Base-by-base conservation (phyloP, 768 basidiomycete species). In the Mycena epipterygia region DNA sequence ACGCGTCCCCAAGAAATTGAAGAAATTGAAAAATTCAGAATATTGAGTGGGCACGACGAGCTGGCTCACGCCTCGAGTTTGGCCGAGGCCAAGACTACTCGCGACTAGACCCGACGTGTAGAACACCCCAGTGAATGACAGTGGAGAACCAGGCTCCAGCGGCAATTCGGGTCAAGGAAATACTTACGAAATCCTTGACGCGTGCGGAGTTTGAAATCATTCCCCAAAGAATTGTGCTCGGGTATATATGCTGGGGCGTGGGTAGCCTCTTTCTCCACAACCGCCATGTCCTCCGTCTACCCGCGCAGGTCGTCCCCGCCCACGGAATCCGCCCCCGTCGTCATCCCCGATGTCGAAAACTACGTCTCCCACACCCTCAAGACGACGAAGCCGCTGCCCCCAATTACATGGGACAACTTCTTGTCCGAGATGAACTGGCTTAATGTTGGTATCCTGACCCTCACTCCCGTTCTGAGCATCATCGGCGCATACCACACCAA, bases 291-390 rank as follows among this genome's bases (percentile, higher is more conserved):
- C 62, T 77, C 78, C 67, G 73, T 79, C 60, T 75, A 76, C 57
- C 72, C 78, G 8, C 79, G 78, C 70, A 76, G 77, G 67, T 27
- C 74, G 30, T 69, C 72, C 53, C 72, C 74, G 32, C 67, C 76
- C 5, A 27, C 49, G 11, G 52, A 64, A 19, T 25, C 27, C 19
- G 49, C 63, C 17, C 57, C 57, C 51, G 66, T 55, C 44, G 49
- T 42, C 27, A 5, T 56, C n/a, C 41, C 64, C 61, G 68, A 63
- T 78, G 78, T 87, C 75, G 86, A 94, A 81, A 94, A 95, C 85
- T 95, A 94, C 76, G 93, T 95, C 78, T 84, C 90, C 32, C 87
- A 93, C 80, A 94, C 92, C 8, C 86, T 95, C 77, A 89, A 88
- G 75, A 90, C 89, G 49, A 85, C 88, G 67, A 93, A 92, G 76